These are phyloP conservation scores for Penicillium hordei DNA, from an alignment of 2,329 filamentous ascomycete genomes.

Conservation along the genomic window DNA sequence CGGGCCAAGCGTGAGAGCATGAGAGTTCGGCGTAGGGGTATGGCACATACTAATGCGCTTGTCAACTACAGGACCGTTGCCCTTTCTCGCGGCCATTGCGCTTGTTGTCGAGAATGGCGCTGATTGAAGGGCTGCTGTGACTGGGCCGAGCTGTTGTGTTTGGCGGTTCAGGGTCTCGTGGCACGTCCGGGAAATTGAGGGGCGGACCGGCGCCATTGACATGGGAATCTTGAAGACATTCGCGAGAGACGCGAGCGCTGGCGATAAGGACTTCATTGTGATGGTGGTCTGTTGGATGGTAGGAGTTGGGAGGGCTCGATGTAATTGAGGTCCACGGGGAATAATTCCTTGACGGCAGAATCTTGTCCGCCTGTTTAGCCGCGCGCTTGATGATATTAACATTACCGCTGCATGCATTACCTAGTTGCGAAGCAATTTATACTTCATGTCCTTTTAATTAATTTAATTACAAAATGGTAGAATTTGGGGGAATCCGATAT, in stretches of 20 bases:
- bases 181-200: slow-evolving; percentile 25
- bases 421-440: background rate
- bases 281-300: slow-evolving; percentile 22
- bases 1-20: background rate
- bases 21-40: background rate
- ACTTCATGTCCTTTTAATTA: background rate
- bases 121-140: slow-evolving; percentile 26
- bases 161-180: slow-evolving; percentile 23
- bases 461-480: no score
- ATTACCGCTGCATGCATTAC: background rate
- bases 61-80: slow-evolving; percentile 33
- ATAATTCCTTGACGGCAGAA: slow-evolving; percentile 30
- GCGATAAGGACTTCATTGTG: slow-evolving; percentile 40
- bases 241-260: slow-evolving; percentile 46
- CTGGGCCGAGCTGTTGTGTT: slow-evolving; percentile 21
- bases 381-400: slow-evolving; percentile 20
- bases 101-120: slow-evolving; percentile 43
- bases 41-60: slow-evolving; percentile 47
- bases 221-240: slow-evolving; percentile 47
- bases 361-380: slow-evolving; percentile 24
- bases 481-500: no score
- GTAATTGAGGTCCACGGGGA: slow-evolving; percentile 19
- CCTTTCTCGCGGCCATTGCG: slow-evolving; percentile 42
- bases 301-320: slow-evolving; percentile 14
- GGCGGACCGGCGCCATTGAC: slow-evolving; percentile 31